phyloP scores from a whole-genome alignment of 2,329 filamentous ascomycete species.

The Aspergillus udagawae region DNA sequence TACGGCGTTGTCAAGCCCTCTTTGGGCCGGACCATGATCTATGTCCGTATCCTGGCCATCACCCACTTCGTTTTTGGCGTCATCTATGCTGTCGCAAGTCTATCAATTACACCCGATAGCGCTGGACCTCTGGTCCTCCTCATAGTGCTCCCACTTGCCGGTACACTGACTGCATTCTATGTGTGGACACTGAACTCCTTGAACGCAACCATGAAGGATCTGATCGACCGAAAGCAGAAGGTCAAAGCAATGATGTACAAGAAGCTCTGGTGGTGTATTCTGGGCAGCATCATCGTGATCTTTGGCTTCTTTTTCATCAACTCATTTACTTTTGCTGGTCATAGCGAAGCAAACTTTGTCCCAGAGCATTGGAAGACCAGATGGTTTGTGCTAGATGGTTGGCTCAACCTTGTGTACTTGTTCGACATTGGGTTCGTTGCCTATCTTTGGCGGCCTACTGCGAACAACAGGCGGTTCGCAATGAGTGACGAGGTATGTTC shows the following conservation, averaged over 20 bases:
- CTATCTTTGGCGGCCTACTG: constrained; percentile 93
- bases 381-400: constrained; percentile 96
- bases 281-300: constrained; percentile 87
- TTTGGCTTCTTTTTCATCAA: constrained; percentile 99
- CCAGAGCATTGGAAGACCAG: constrained; percentile 95
- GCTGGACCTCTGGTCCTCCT: constrained; percentile 87
- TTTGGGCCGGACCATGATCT: constrained; percentile 89
- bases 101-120: constrained; percentile 83
- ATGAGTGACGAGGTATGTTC: constrained; percentile 84
- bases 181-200: constrained; percentile 97
- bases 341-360: constrained; percentile 80
- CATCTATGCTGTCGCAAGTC: constrained; percentile 84
- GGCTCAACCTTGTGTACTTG: constrained; percentile 94
- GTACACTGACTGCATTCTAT: constrained; percentile 92
- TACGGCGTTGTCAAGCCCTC: constrained; percentile 96
- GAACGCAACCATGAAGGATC: constrained; percentile 90
- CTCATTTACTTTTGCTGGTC: constrained; percentile 88
- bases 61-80: constrained; percentile 94
- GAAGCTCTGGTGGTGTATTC: constrained; percentile 97
- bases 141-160: constrained; percentile 87
- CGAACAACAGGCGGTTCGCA: constrained; percentile 93
- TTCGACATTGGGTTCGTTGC: constrained; percentile 89
- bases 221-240: constrained; percentile 90
- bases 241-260: constrained; percentile 95
- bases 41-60: constrained; percentile 83